A percentile compares a stretch with the other conserved stretches of the same genome.
These are phyloP conservation scores for Polyporus tsugae DNA, from an alignment of 1,284 basidiomycete genomes.

Conservation along the genomic window DNA sequence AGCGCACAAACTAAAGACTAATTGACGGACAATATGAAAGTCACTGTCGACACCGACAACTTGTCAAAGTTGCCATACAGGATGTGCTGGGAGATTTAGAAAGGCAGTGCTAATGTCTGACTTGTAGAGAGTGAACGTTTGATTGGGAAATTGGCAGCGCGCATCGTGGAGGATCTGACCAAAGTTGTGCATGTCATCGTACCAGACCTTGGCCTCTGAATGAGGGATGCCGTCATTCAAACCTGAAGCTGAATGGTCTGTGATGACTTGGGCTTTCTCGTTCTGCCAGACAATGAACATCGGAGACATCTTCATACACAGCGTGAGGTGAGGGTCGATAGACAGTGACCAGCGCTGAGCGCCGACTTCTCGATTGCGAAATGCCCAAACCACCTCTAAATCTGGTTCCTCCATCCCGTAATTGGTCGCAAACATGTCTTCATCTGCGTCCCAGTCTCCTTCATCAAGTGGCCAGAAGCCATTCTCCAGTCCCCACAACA, in stretches of 20 bases:
- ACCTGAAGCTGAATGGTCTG: neutral
- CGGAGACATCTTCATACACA: neutral
- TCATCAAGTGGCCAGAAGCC: slow-evolving; percentile 41
- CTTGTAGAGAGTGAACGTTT: neutral
- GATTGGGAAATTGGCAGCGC: neutral
- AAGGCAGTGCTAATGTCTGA: neutral
- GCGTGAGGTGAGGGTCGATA: neutral
- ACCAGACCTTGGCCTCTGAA: neutral
- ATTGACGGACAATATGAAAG: no score
- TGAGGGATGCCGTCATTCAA: neutral
- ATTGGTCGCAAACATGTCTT: neutral
- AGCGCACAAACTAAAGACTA: no score
- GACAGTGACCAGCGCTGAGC: neutral
- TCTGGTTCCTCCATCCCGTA: neutral
- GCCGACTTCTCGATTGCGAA: neutral
- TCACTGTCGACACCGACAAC: no score
- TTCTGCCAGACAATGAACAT: neutral
- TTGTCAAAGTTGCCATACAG: no score
- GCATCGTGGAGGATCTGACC: neutral
- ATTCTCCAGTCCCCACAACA: slow-evolving; percentile 32
- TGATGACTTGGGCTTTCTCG: neutral
- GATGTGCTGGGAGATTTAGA: neutral
- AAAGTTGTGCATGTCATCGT: neutral
- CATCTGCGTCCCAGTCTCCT: neutral
- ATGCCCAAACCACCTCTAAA: neutral